Base-by-base conservation (phyloP, 768 basidiomycete genomes). In the Trametes cinnabarina region DNA sequence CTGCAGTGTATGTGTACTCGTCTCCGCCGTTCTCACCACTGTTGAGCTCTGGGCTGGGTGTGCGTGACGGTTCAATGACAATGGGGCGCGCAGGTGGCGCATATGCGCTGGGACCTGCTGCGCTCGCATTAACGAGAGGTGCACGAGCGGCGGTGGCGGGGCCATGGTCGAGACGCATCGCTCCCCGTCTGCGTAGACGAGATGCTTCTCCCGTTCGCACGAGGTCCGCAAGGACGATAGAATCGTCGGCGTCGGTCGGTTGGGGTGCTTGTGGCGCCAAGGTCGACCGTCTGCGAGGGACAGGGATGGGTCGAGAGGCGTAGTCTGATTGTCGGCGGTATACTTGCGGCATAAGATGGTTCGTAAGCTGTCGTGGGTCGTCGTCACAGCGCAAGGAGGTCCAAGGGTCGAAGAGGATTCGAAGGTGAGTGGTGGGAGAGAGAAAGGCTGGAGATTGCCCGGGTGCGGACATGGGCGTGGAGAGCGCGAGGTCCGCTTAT, bases 141-240 rank as follows among this genome's bases (percentile, higher is more conserved):
- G 67, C n/a, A 47, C 41, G 41, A 59, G 68, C 48, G 66, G 66
- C 55, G 48, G 57, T 51, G 12, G 55, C 42, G 2, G 53, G 51
- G 10, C 66, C 70, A 57, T 77, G 77, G 70, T 86, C 84, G 32
- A 87, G 74, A 37, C 85, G 77, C 79, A 89, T 81, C 50, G 88
- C 88, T 11, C 88, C 88, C 61, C 88, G 75, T 55, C 88, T 75
- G n/a, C 88, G 80, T 51, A 90, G 73, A 5, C 88, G 77, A 3
- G 88, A 90, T 0, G 86, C 85, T 66, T 90, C 88, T 15, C 84
- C 88, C 1, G 84, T 84, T 49, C 88, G 85, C 15, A 90, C 77
- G 40, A 90, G 78, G 69, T 90, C 88, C 2, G 86, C 87, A 43
- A 90, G 79, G 19, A 88, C 81, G 55, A 90, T 85, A 30, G 83